Percentiles rank a stretch among this genome's conserved stretches.
These are phyloP conservation scores for Teratosphaeria pseudoeucalypti DNA, from an alignment of 2,329 filamentous ascomycete genomes.

Conservation along the genomic window DNA sequence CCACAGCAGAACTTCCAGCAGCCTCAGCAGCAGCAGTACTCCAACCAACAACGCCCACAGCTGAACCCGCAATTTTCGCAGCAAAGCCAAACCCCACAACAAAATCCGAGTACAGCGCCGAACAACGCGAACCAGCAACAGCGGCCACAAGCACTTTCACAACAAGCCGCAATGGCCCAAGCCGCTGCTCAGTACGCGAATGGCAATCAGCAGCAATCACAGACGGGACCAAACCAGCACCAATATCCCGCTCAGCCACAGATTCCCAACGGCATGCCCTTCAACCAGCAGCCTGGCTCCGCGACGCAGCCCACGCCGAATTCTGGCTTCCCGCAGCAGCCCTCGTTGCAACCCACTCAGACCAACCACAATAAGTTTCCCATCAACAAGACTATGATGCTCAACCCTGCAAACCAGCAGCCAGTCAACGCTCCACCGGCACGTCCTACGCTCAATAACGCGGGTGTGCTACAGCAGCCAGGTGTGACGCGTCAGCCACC, in stretches of 20 bases:
- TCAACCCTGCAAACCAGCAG: constrained; percentile 59
- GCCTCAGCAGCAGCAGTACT: constrained; percentile 10
- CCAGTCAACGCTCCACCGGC: constrained; percentile 62
- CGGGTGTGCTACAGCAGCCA: constrained; percentile 78
- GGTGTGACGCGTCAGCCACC: constrained; percentile 70
- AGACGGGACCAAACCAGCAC: constrained; percentile 4
- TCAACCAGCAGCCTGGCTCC: constrained; percentile 8
- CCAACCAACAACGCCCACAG: constrained; percentile 11
- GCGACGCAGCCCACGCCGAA: constrained; percentile 16
- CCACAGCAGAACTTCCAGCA: constrained; percentile 16
- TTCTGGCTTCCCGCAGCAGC: constrained; percentile 13
- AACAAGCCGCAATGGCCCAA: constrained; percentile 34
- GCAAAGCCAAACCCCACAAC: constrained; percentile 16
- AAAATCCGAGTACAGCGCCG: constrained; percentile 24
- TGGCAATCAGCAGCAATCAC: constrained; percentile 17
- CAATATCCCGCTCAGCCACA: constrained; percentile 3
- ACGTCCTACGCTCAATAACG: constrained; percentile 78
- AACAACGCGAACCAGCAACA: constrained; percentile 12
- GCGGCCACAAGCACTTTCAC: constrained; percentile 28
- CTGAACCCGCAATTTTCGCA: constrained; percentile 5
- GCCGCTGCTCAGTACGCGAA: constrained; percentile 22
- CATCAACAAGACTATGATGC: constrained; percentile 71
- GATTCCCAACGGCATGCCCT: constrained; percentile 16
- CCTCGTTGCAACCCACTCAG: constrained; percentile 10
- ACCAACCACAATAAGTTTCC: constrained; percentile 56